Evolutionary conservation across 2,329 filamentous ascomycete genomes (phyloP).

Genomic region (Acrocalymma vagum): DNA sequence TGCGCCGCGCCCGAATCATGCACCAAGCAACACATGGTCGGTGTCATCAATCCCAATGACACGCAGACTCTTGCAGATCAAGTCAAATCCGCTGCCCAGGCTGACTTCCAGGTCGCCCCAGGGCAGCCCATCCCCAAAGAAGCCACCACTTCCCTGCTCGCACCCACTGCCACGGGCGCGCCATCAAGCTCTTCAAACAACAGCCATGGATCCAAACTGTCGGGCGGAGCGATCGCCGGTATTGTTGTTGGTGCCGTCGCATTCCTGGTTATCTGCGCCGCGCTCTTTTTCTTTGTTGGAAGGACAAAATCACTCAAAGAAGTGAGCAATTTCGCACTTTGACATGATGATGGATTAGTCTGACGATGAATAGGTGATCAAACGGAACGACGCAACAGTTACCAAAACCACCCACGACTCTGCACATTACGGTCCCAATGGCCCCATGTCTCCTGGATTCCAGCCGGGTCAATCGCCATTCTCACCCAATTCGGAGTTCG

Average conservation of each 20-base stretch:
- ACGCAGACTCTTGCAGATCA: conserved; percentile 40
- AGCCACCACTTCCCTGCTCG: conserved; percentile 25
- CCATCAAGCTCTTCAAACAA: conserved; percentile 9
- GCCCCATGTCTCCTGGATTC: conserved; percentile 8
- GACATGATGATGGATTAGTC: no score
- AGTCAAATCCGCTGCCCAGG: conserved; percentile 26
- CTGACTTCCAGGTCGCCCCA: conserved; percentile 44
- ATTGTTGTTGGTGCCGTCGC: conserved; percentile 71
- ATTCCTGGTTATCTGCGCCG: conserved; percentile 66
- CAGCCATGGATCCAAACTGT: conserved; percentile 29
- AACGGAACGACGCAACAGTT: conserved; percentile 21
- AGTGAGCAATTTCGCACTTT: no score
- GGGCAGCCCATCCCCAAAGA: conserved; percentile 52
- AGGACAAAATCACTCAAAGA: conserved; percentile 46
- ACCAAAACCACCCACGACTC: conserved; percentile 5
- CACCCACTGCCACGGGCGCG: conserved; percentile 16
- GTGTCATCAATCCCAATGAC: conserved; percentile 71
- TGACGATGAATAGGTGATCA: no score
- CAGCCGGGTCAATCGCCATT: conserved; percentile 3
- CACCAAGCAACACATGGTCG: conserved; percentile 73
- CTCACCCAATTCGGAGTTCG: no score
- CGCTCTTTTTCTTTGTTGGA: conserved; percentile 72
- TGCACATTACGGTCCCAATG: not conserved
- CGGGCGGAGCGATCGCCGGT: conserved; percentile 52
- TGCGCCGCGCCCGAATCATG: conserved; percentile 71